Evolutionary conservation across 139 green algal genomes (phyloP).

Genomic region (Picocystis salinarum): DNA sequence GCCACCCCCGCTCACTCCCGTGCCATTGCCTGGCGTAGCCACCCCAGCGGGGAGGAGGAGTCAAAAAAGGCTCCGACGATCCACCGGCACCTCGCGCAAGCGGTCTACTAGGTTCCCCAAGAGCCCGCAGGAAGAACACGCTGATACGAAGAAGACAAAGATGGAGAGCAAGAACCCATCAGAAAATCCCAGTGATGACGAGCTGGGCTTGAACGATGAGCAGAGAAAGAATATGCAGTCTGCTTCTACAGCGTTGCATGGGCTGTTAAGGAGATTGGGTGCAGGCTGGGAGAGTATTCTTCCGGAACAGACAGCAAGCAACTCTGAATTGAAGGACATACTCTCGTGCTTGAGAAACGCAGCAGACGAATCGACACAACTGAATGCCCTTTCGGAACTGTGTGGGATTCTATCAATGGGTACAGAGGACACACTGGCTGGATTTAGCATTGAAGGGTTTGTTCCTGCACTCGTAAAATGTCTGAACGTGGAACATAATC

Average conservation of each 20-base stretch:
- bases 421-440: constrained; percentile 59
- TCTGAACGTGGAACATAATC: constrained; percentile 66
- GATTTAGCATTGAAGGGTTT: constrained; percentile 62
- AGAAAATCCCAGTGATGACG: not conserved
- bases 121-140: no score
- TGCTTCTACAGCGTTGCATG: constrained; percentile 31
- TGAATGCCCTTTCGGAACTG: constrained; percentile 62
- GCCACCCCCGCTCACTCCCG: no score
- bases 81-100: no score
- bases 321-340: constrained; percentile 43
- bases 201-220: not conserved
- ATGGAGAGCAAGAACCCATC: not conserved
- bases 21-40: no score
- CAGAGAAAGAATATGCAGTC: not conserved
- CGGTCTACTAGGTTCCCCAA: no score
- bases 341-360: constrained; percentile 42
- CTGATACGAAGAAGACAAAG: no score
- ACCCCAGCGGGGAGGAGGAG: no score
- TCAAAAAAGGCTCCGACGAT: no score
- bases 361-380: constrained; percentile 54
- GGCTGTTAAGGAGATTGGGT: constrained; percentile 63
- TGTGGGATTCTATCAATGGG: constrained; percentile 79
- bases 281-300: constrained; percentile 64
- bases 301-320: constrained; percentile 15
- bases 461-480: constrained; percentile 71